Conservation (phyloP, 1,284 basidiomycete genomes). For the Tylopilus sp. region DNA sequence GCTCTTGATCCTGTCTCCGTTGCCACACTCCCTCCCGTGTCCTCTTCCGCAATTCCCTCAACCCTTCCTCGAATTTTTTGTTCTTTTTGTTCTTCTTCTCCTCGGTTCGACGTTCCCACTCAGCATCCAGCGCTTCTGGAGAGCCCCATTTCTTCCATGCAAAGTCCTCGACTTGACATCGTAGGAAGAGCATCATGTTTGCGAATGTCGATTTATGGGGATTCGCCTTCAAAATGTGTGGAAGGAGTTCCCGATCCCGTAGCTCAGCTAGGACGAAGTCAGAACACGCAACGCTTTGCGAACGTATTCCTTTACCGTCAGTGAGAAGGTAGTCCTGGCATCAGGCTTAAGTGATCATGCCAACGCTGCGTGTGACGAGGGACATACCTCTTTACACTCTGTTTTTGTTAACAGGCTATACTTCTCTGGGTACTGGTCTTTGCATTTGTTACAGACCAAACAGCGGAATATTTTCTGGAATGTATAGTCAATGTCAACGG, state of each 20-base stretch:
- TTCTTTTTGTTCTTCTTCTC: slow-evolving; percentile 92
- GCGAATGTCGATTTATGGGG: slow-evolving; percentile 96
- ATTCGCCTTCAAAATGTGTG: slow-evolving; percentile 93
- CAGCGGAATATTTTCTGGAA: slow-evolving; percentile 80
- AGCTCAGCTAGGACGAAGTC: slow-evolving; percentile 69
- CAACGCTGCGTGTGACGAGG: not conserved
- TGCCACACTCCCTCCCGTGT: slow-evolving; percentile 92
- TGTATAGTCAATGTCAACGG: slow-evolving; percentile 81
- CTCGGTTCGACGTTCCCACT: slow-evolving; percentile 76
- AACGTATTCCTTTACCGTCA: slow-evolving; percentile 54
- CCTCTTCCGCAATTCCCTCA: slow-evolving; percentile 77
- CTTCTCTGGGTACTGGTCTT: slow-evolving; percentile 84
- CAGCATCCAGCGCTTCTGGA: slow-evolving; percentile 84
- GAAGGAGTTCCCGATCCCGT: slow-evolving; percentile 86
- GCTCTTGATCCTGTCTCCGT: slow-evolving; percentile 79
- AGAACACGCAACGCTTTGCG: slow-evolving; percentile 1
- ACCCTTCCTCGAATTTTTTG: slow-evolving; percentile 87
- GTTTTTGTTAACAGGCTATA: slow-evolving; percentile 98
- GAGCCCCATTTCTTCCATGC: slow-evolving; percentile 99
- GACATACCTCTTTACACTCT: slow-evolving; percentile 87
- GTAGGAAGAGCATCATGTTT: slow-evolving; percentile 99
- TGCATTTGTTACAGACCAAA: slow-evolving; percentile 85
- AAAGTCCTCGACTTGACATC: slow-evolving; percentile 93
- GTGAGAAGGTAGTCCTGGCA: slow-evolving; percentile 84
- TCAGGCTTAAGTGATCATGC: slow-evolving; percentile 4